These are phyloP conservation scores for Cladosporium sp. DNA, from an alignment of 2,329 filamentous ascomycete species.

Conservation along the genomic window DNA sequence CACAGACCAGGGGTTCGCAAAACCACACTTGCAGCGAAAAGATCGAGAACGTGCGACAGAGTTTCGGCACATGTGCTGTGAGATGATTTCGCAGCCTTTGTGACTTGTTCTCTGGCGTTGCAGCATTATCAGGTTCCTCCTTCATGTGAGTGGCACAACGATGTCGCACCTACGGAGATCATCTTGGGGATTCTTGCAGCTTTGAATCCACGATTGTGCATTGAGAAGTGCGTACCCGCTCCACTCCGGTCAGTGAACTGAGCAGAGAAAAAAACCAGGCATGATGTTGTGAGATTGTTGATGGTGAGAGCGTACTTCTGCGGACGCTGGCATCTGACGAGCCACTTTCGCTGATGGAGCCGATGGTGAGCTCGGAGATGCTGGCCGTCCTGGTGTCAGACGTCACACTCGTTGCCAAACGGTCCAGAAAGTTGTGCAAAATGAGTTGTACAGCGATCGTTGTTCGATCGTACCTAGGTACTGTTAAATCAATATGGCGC, in stretches of 20 bases:
- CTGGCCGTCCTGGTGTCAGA: constrained; percentile 5
- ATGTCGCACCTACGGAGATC: constrained; percentile 5
- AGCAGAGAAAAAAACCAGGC: neutral
- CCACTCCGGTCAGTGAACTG: neutral
- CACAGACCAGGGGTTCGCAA: constrained; percentile 27
- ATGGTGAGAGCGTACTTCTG: neutral
- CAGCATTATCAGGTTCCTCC: neutral
- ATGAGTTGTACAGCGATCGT: constrained; percentile 2
- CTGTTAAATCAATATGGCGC: neutral
- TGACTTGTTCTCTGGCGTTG: constrained; percentile 2
- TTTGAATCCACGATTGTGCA: constrained; percentile 6
- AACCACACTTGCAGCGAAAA: constrained; percentile 1
- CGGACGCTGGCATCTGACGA: constrained; percentile 1
- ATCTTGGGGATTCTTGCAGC: neutral
- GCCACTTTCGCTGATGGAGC: neutral
- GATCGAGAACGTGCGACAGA: constrained; percentile 21
- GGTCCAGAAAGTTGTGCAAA: neutral
- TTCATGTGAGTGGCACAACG: constrained; percentile 13
- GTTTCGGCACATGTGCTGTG: constrained; percentile 24
- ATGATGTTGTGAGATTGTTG: neutral
- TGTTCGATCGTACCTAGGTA: constrained; percentile 1
- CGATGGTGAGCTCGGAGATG: neutral
- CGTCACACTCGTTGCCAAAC: constrained; percentile 5
- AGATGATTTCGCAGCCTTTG: constrained; percentile 14
- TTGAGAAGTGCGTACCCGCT: constrained; percentile 2